Percentiles rank a stretch among this genome's conserved stretches.
These are phyloP conservation scores for Globisporangium abappressorium DNA, from an alignment of 352 stramenopile species.

Conservation along the genomic window DNA sequence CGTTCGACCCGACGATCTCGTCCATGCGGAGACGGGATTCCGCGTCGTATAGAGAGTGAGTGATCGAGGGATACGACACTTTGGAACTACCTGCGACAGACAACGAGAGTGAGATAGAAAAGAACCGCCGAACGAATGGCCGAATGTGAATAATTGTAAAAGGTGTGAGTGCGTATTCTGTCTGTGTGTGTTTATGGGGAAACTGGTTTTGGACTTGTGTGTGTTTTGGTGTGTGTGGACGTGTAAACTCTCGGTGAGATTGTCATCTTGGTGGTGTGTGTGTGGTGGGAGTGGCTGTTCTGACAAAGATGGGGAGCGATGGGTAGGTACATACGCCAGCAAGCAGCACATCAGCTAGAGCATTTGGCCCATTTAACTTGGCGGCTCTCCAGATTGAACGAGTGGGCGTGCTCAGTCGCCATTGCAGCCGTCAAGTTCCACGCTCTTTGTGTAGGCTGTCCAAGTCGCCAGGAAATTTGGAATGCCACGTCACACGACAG, in stretches of 20 bases:
- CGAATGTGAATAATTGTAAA: no score
- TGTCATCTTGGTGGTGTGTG: not conserved
- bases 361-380: not conserved
- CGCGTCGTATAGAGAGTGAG: conserved; percentile 3
- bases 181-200: not conserved
- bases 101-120: not conserved
- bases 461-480: not conserved
- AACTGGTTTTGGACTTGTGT: not conserved
- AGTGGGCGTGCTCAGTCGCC: not conserved
- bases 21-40: conserved; percentile 34
- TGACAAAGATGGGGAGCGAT: not conserved
- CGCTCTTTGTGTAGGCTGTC: not conserved
- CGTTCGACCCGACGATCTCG: conserved; percentile 66
- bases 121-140: no score
- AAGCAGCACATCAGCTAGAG: not conserved
- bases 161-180: no score
- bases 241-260: not conserved
- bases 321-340: not conserved
- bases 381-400: no score
- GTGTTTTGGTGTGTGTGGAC: not conserved
- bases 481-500: not conserved
- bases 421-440: not conserved
- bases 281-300: not conserved
- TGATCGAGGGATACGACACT: not conserved
- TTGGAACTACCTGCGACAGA: not conserved